Evolutionary conservation across 2,329 filamentous ascomycete genomes (phyloP).

Genomic region (Endothia cerciana): DNA sequence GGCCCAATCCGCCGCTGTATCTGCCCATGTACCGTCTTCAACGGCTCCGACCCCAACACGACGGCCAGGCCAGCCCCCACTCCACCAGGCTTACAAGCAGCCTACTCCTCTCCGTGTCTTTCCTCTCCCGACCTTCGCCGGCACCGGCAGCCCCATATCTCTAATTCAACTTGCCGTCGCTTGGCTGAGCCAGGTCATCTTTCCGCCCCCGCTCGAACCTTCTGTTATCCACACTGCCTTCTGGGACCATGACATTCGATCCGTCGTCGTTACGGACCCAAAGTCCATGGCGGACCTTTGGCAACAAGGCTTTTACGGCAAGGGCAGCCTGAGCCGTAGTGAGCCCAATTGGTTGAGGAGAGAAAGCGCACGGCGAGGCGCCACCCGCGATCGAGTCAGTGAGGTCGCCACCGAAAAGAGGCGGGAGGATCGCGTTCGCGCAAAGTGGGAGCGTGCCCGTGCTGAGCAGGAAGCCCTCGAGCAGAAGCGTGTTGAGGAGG

Average conservation of each 20-base stretch:
- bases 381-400: constrained; percentile 69
- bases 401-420: constrained; percentile 80
- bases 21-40: constrained; percentile 30
- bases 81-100: constrained; percentile 78
- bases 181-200: constrained; percentile 74
- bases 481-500: constrained; percentile 60
- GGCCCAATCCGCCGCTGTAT: constrained; percentile 28
- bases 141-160: constrained; percentile 90
- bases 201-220: constrained; percentile 67
- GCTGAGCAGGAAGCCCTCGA: constrained; percentile 84
- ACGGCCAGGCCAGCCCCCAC: constrained; percentile 35
- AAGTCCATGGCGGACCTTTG: constrained; percentile 79
- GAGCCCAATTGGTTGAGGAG: constrained; percentile 91
- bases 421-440: constrained; percentile 77
- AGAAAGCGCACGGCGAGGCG: constrained; percentile 73
- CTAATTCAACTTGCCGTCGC: constrained; percentile 78
- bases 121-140: constrained; percentile 84
- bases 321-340: constrained; percentile 89
- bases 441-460: constrained; percentile 91
- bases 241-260: constrained; percentile 81
- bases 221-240: constrained; percentile 69
- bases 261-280: constrained; percentile 81
- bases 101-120: constrained; percentile 81
- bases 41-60: constrained; percentile 16
- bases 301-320: constrained; percentile 98